phyloP scores from a whole-genome alignment of 2,329 filamentous ascomycete species.

The Colletotrichum somersetense region DNA sequence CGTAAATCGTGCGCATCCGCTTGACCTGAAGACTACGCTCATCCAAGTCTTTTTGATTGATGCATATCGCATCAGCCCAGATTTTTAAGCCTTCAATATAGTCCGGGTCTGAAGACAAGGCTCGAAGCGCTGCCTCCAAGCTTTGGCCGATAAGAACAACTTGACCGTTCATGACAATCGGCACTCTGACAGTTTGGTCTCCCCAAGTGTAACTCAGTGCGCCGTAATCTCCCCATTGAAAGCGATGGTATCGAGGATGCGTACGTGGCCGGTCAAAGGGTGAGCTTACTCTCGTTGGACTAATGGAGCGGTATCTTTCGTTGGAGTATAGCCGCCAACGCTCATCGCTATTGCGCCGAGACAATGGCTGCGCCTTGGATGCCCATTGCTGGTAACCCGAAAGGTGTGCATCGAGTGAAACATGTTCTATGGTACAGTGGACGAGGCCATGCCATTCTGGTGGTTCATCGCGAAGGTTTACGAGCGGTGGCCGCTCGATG shows the following conservation, averaged over 20 bases:
- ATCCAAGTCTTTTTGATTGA: constrained; percentile 42
- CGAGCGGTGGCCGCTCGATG: constrained; percentile 24
- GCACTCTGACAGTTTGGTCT: constrained; percentile 16
- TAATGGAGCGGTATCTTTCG: constrained; percentile 24
- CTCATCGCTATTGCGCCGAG: constrained; percentile 28
- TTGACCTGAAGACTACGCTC: constrained; percentile 43
- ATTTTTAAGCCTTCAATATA: constrained; percentile 28
- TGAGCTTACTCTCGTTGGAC: constrained; percentile 19
- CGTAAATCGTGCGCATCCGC: constrained; percentile 42
- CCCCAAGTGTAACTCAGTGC: constrained; percentile 34
- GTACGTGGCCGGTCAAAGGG: constrained; percentile 20
- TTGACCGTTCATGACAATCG: constrained; percentile 20
- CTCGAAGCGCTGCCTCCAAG: constrained; percentile 27
- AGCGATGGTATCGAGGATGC: constrained; percentile 31
- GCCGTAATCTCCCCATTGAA: constrained; percentile 32
- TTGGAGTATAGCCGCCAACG: constrained; percentile 30
- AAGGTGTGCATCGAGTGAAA: constrained; percentile 27
- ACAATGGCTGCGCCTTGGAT: constrained; percentile 5
- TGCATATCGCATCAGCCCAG: constrained; percentile 45
- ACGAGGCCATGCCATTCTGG: constrained; percentile 32
- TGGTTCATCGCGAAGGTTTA: constrained; percentile 26
- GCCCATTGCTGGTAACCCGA: constrained; percentile 20
- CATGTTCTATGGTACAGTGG: constrained; percentile 27
- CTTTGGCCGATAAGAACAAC: constrained; percentile 28
- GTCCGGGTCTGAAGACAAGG: constrained; percentile 25